These are phyloP conservation scores for Hansenula anomala DNA, from an alignment of 1,139 yeast species.

Conservation along the genomic window DNA sequence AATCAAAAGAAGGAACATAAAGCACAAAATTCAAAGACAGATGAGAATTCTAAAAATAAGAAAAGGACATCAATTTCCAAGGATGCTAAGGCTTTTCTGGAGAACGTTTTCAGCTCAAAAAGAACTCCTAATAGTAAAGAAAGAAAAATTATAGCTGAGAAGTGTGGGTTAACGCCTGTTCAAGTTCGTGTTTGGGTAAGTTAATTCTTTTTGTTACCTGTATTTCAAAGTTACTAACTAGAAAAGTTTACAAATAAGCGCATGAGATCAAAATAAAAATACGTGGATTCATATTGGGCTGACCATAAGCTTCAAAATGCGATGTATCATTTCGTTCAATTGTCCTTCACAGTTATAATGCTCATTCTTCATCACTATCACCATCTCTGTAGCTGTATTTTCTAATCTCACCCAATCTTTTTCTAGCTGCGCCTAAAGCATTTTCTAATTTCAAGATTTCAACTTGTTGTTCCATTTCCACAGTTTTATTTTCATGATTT, in stretches of 20 bases:
- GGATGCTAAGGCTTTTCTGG: conserved; percentile 11
- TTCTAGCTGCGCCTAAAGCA: conserved; percentile 65
- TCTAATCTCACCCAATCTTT: conserved; percentile 80
- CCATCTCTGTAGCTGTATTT: conserved; percentile 37
- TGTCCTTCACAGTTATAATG: no score
- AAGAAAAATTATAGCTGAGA: conserved; percentile 27
- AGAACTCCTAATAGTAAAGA: conserved; percentile 27
- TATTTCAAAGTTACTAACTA: conserved; percentile 1
- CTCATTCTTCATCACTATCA: conserved; percentile 22
- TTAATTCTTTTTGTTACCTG: not conserved
- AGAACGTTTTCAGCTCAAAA: conserved; percentile 12
- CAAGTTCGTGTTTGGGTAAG: conserved; percentile 34
- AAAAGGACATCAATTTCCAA: conserved; percentile 11
- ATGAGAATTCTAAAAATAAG: no score
- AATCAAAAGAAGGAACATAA: not conserved
- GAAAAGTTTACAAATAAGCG: conserved; percentile 29
- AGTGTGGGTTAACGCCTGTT: conserved; percentile 25
- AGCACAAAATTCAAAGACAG: not conserved
- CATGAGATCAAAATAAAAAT: conserved; percentile 22
- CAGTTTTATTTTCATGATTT: conserved; percentile 79
- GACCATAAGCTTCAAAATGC: no score
- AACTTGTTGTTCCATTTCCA: conserved; percentile 93
- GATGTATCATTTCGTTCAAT: no score
- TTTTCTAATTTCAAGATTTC: conserved; percentile 82
- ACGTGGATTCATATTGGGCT: no score